phyloP scores from a whole-genome alignment of 1,139 yeast genomes.

The Candida pseudocylindracea region DNA sequence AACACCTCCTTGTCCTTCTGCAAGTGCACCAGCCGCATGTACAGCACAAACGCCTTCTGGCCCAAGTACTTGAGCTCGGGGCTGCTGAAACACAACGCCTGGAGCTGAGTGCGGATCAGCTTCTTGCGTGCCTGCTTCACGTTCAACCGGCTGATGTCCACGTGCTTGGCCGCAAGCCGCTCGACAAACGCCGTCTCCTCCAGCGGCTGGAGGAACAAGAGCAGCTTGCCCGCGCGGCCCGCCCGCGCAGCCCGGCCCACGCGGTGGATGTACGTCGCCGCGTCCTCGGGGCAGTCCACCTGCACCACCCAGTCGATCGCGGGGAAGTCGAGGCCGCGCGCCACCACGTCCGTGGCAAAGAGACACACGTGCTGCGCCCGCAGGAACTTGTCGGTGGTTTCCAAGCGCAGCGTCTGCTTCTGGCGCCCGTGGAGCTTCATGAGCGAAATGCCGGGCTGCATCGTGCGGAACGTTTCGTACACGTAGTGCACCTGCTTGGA shows the following conservation, averaged over 20 bases:
- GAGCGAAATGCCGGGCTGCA: conserved; percentile 91
- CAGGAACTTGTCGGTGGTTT: conserved; percentile 69
- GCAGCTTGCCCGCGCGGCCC: conserved; percentile 73
- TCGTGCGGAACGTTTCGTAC: conserved; percentile 72
- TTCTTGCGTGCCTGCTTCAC: conserved; percentile 61
- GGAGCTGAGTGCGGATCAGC: conserved; percentile 65
- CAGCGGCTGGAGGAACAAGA: conserved; percentile 61
- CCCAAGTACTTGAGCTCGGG: conserved; percentile 85
- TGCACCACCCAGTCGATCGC: conserved; percentile 96
- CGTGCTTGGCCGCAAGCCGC: conserved; percentile 35
- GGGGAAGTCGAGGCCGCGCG: conserved; percentile 94
- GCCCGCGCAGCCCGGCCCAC: conserved; percentile 95
- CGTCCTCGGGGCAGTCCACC: conserved; percentile 90
- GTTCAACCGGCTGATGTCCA: conserved; percentile 50
- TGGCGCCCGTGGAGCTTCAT: conserved; percentile 90
- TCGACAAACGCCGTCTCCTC: conserved; percentile 66
- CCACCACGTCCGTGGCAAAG: conserved; percentile 92
- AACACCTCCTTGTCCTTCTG: conserved; percentile 81
- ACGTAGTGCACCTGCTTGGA: conserved; percentile 91
- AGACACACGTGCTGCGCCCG: conserved; percentile 75
- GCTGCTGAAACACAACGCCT: conserved; percentile 75
- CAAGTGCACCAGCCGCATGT: conserved; percentile 61
- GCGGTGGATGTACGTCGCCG: conserved; percentile 85
- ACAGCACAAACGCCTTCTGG: conserved; percentile 87
- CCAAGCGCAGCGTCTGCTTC: conserved; percentile 82